Conservation (phyloP, 23 red algal genomes). For the Chondrus crispus region DNA sequence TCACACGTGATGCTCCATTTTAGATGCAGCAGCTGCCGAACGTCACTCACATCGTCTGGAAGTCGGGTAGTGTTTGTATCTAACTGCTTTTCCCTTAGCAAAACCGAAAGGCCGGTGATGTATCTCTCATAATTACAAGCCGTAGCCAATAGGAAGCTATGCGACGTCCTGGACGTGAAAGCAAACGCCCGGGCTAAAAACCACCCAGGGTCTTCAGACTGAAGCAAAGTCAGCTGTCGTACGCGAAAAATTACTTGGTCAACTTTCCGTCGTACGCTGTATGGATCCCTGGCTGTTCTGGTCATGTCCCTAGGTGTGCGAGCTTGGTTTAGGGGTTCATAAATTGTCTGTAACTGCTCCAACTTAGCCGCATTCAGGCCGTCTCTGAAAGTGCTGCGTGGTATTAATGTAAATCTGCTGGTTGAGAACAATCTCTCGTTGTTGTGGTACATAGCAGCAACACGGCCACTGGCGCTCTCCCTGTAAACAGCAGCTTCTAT, state of each 20-base stretch:
- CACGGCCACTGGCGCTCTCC: conserved; percentile 16
- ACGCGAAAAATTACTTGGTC: neutral
- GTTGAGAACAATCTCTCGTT: neutral
- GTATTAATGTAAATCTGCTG: neutral
- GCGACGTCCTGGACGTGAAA: neutral
- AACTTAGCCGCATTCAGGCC: no score
- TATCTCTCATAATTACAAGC: neutral
- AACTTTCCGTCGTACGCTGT: no score
- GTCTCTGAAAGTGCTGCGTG: no score
- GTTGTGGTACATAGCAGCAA: conserved; percentile 18
- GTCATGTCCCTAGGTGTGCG: no score
- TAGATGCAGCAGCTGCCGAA: neutral
- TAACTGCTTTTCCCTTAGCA: neutral
- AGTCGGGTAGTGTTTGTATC: neutral
- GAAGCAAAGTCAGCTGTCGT: neutral
- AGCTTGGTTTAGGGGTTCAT: no score
- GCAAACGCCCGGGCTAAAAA: conserved; percentile 18
- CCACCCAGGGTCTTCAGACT: conserved; percentile 33
- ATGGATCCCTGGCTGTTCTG: no score
- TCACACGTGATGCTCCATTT: neutral
- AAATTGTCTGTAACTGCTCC: no score
- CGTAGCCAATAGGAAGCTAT: neutral
- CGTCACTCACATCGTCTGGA: neutral
- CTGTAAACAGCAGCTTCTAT: conserved; percentile 4
- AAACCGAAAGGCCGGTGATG: neutral